Evolutionary conservation across 2,329 filamentous ascomycete genomes (phyloP), one percentile per base, ranked within the genome.

Genomic region (Venturia oleaginea): DNA sequence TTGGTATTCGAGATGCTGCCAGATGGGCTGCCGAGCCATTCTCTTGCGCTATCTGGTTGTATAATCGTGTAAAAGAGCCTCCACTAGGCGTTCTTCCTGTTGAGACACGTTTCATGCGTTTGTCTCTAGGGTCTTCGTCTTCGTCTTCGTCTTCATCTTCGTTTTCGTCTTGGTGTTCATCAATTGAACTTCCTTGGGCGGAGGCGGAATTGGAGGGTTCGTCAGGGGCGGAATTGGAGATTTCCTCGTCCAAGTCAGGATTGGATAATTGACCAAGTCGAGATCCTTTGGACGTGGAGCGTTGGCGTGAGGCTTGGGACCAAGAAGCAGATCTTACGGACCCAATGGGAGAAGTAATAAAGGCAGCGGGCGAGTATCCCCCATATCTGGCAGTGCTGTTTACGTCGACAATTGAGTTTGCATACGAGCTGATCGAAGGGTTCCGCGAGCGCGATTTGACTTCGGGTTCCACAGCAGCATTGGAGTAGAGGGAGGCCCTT

Each of bases 341-440:
- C 51, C 84, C 81, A 54, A 79, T 82, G 0, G 88, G 87, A 4
- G 87, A 89, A 54, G 84, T 81, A 54, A 79, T 82, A 0, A 88
- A 87, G 24, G 81, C 87, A 43, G 79, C 84, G 10, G 65, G 86
- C 30, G 87, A 89, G 74, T 89, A 90, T 37, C 87, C 87, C 34
- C 87, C 87, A 72, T 84, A 82, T 60, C 88, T 81, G 15, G 88
- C 87, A 38, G 83, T 80, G 67, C 76, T 84, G 72, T 90, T 90
- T 42, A 86, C 82, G 64, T 88, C 87, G 62, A 90, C 80, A 66
- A 90, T 89, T n/a, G 87, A 89, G 68, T 78, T 81, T 22, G 75
- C 70, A 66, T 76, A 77, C 7, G 76, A 78, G 70, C 76, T 76
- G 65, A 72, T 75, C 24, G 76, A 78, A 30, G 75, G 68, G 59